phyloP scores from a whole-genome alignment of 345 rosid genomes.

The Salix suchowensis region DNA sequence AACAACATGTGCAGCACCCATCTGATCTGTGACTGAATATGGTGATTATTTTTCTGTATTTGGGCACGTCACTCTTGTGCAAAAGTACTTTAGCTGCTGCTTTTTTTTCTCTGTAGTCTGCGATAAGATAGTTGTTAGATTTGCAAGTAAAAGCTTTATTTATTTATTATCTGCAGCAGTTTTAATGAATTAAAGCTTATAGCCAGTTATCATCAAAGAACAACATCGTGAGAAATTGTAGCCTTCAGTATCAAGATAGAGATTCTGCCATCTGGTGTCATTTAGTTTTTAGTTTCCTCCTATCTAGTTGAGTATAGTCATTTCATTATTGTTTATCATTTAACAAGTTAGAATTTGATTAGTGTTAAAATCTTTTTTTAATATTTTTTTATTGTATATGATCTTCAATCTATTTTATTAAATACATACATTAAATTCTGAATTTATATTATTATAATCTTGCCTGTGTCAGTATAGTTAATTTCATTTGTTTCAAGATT shows the following conservation, averaged over 20 bases:
- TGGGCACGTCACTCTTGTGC: constrained; percentile 22
- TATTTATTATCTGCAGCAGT: constrained; percentile 3
- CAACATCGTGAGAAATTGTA: neutral
- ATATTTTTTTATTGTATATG: too few species aligned
- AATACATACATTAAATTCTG: too few species aligned
- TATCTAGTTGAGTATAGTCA: neutral
- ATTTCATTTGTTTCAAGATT: too few species aligned
- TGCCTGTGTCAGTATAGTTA: too few species aligned
- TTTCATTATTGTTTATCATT: too few species aligned
- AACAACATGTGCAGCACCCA: constrained; percentile 97
- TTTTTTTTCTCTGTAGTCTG: constrained; percentile 10
- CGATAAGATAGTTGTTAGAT: constrained; percentile 16
- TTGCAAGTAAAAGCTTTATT: constrained; percentile 18
- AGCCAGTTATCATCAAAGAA: constrained; percentile 3
- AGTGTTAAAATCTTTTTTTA: too few species aligned
- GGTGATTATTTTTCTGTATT: constrained; percentile 1
- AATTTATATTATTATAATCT: too few species aligned
- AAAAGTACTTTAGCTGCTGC: constrained; percentile 13
- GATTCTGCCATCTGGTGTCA: neutral
- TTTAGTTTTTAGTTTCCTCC: neutral
- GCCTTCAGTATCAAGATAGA: neutral
- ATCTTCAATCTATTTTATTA: too few species aligned
- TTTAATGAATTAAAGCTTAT: neutral
- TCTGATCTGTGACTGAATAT: constrained; percentile 28
- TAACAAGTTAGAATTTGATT: too few species aligned